phyloP scores from a whole-genome alignment of 768 basidiomycete species.

The Boletellus sp. region DNA sequence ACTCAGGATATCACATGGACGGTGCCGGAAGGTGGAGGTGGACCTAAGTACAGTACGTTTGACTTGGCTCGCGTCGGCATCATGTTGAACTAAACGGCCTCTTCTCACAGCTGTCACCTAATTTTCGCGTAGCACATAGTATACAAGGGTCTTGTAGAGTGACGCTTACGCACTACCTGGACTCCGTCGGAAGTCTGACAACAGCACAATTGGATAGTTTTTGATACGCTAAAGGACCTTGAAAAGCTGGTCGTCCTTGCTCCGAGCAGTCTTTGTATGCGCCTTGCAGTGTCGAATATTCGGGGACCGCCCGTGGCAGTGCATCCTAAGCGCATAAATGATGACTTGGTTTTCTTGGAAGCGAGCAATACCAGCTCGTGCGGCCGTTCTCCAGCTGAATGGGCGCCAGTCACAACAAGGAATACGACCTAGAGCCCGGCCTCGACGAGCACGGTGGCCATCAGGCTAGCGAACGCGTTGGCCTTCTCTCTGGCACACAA shows the following conservation, averaged over 20 bases:
- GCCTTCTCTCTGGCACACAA: slow-evolving; percentile 33
- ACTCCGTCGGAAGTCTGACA: no score
- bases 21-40: slow-evolving; percentile 94
- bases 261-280: no score
- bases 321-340: background rate
- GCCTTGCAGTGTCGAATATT: no score
- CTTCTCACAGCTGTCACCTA: slow-evolving; percentile 18
- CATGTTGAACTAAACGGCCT: background rate
- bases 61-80: background rate
- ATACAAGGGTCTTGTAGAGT: no score
- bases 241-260: no score
- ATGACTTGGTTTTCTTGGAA: no score
- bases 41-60: slow-evolving; percentile 84
- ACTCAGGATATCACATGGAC: slow-evolving; percentile 97
- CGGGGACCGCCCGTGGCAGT: background rate
- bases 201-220: no score
- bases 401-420: slow-evolving; percentile 14
- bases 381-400: background rate
- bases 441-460: slow-evolving; percentile 1
- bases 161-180: no score
- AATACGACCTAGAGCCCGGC: slow-evolving; percentile 43
- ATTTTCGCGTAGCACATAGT: background rate
- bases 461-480: slow-evolving; percentile 30
- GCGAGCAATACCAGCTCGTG: no score
- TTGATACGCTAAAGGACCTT: no score